Percentiles rank a stretch among this genome's conserved stretches.
Conservation (phyloP, 2,329 filamentous ascomycete species). For the Neospermospora avenae region DNA sequence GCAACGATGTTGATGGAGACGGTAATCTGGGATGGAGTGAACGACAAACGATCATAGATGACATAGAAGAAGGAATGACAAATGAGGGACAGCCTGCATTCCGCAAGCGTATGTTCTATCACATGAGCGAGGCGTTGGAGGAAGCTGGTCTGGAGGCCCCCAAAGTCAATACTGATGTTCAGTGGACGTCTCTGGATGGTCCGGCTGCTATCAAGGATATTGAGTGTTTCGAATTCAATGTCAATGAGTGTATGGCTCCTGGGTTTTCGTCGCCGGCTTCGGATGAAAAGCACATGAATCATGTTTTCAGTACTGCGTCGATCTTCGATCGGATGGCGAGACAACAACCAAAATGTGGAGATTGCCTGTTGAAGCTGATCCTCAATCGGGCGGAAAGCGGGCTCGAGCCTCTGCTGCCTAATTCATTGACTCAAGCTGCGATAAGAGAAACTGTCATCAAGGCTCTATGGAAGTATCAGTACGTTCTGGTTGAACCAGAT, state of each 20-base stretch:
- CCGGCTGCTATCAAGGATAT: constrained; percentile 40
- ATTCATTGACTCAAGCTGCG: constrained; percentile 30
- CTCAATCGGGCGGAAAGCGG: constrained; percentile 38
- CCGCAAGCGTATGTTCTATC: constrained; percentile 41
- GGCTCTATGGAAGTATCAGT: constrained; percentile 42
- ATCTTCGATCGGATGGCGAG: constrained; percentile 40
- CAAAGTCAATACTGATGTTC: constrained; percentile 39
- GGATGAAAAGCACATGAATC: constrained; percentile 36
- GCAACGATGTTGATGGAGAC: constrained; percentile 38
- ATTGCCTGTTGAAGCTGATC: constrained; percentile 42
- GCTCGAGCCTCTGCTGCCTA: constrained; percentile 39
- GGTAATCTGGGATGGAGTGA: constrained; percentile 42
- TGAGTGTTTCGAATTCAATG: constrained; percentile 41
- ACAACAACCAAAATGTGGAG: constrained; percentile 40
- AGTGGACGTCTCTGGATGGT: constrained; percentile 43
- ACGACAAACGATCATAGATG: constrained; percentile 37
- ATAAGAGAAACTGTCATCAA: constrained; percentile 38
- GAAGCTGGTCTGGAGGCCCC: constrained; percentile 40
- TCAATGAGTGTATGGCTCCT: constrained; percentile 42
- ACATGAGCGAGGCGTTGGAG: constrained; percentile 36
- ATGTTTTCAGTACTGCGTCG: constrained; percentile 39
- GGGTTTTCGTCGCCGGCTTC: constrained; percentile 39
- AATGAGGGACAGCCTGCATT: constrained; percentile 34
- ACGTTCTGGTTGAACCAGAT: constrained; percentile 41
- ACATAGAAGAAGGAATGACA: constrained; percentile 37